Percentiles rank a stretch among this genome's conserved stretches.
These are phyloP conservation scores for Oryza officinalis DNA, from an alignment of 176 grass and related monocot species.

Conservation along the genomic window DNA sequence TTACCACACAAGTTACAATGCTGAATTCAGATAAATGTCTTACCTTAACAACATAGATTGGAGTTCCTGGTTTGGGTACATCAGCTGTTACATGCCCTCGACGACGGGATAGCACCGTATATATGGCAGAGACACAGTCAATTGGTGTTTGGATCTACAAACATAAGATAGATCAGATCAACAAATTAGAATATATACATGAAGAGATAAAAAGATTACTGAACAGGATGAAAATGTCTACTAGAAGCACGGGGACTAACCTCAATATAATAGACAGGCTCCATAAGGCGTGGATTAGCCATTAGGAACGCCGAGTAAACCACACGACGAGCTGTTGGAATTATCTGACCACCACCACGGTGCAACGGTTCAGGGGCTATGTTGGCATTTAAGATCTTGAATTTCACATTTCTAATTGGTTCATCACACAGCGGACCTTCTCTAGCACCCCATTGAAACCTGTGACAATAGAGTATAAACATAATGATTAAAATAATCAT, in stretches of 20 bases:
- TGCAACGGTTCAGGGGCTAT: slow-evolving; percentile 91
- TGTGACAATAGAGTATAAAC: slow-evolving; percentile 38
- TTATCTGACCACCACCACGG: slow-evolving; percentile 96
- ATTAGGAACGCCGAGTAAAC: slow-evolving; percentile 98
- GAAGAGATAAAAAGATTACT: neutral
- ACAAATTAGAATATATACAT: slow-evolving; percentile 3
- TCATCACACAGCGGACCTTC: slow-evolving; percentile 98
- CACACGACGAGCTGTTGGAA: slow-evolving; percentile 89
- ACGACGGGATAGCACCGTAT: slow-evolving; percentile 80
- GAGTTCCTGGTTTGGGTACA: slow-evolving; percentile 92
- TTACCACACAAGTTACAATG: slow-evolving; percentile 15
- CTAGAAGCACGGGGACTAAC: slow-evolving; percentile 28
- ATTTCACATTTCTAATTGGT: slow-evolving; percentile 95
- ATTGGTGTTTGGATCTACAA: slow-evolving; percentile 98
- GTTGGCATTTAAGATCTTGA: slow-evolving; percentile 95
- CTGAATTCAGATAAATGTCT: slow-evolving; percentile 15
- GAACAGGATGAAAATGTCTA: neutral
- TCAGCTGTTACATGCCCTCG: slow-evolving; percentile 96
- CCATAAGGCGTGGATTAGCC: slow-evolving; percentile 97
- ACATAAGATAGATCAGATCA: slow-evolving; percentile 21
- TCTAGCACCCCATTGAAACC: slow-evolving; percentile 99
- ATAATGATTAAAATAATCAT: slow-evolving; percentile 28
- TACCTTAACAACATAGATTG: slow-evolving; percentile 92
- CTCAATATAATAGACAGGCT: slow-evolving; percentile 99
- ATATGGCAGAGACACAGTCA: slow-evolving; percentile 98